Evolutionary conservation across 2,329 filamentous ascomycete genomes (phyloP), one percentile per base, ranked within the genome.

Genomic region (Claviceps africana): DNA sequence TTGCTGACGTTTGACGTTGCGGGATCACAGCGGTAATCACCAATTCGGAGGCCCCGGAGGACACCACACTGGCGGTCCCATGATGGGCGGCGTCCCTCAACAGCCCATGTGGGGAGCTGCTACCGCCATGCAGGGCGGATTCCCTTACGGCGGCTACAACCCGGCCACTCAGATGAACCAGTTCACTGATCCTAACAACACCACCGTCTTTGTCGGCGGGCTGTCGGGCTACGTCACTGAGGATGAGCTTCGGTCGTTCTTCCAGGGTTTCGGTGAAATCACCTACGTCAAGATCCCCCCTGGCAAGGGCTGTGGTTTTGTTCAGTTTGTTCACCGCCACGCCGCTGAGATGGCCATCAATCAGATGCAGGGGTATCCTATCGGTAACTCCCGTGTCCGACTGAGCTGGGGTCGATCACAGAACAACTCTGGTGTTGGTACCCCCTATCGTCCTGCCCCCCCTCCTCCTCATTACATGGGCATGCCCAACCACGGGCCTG

Each of bases 281-380:
- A 98, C 93, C 62, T 98, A 98, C 69, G 93, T 98, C 75, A 98
- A 98, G 83, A 98, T 98, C 54, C 93, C 93, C 51, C 91, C 93
- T 58, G 93, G 93, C 73, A 98, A 98, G 81, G 93, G 93, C 61
- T 98, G 93, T 65, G 93, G 93, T 54, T 98, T 98, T 66, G 93
- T 98, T 54, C 93, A 98, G 72, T 98, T 98, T 62, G 93, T 98
- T 53, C 93, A 98, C 74, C 89, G 93, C 59, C 93, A 98, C 65
- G 93, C 93, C 51, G 93, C 93, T 15, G 93, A 98, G 75, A 98
- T 98, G 93, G 93, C 93, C 60, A 98, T 98, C 79, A 98, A 98
- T 74, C 93, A 98, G 73, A 98, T 98, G 93, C 93, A 98, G 73
- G 93, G 93, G 56, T 98, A 98, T 68, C 93, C 93, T 25, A 98